Evolutionary conservation across 176 grass and related monocot species (phyloP).

Genomic region (Oropetium thomaeum): DNA sequence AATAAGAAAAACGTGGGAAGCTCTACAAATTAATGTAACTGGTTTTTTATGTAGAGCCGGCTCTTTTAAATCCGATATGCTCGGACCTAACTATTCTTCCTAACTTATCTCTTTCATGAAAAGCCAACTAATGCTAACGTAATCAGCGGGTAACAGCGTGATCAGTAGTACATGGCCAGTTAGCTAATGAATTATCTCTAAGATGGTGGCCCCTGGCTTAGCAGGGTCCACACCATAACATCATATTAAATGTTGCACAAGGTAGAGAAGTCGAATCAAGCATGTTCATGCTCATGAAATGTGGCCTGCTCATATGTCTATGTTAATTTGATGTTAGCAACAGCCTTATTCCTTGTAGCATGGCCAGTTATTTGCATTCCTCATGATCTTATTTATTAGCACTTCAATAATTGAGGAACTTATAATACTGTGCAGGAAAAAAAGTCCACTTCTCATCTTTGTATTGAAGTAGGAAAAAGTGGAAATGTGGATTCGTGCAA

Average conservation of each 20-base stretch:
- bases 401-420: not conserved
- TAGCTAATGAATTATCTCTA: too few relatives aligned
- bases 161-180: too few relatives aligned
- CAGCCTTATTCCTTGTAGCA: not conserved
- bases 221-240: too few relatives aligned
- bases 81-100: too few relatives aligned
- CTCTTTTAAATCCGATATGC: too few relatives aligned
- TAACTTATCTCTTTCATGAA: too few relatives aligned
- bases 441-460: slow-evolving; percentile 67
- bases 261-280: not conserved
- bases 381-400: slow-evolving; percentile 10
- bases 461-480: slow-evolving; percentile 68
- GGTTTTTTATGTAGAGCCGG: too few relatives aligned
- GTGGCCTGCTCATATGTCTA: not conserved
- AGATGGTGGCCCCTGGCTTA: too few relatives aligned
- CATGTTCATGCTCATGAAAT: not conserved
- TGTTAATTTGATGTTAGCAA: not conserved
- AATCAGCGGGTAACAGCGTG: too few relatives aligned
- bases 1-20: too few relatives aligned
- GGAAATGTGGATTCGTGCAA: slow-evolving; percentile 68
- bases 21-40: too few relatives aligned
- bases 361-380: slow-evolving; percentile 1
- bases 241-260: slow-evolving; percentile 5
- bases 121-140: too few relatives aligned
- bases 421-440: slow-evolving; percentile 50